phyloP scores from a whole-genome alignment of 805 yeast species.

The Candida sithepensis region DNA sequence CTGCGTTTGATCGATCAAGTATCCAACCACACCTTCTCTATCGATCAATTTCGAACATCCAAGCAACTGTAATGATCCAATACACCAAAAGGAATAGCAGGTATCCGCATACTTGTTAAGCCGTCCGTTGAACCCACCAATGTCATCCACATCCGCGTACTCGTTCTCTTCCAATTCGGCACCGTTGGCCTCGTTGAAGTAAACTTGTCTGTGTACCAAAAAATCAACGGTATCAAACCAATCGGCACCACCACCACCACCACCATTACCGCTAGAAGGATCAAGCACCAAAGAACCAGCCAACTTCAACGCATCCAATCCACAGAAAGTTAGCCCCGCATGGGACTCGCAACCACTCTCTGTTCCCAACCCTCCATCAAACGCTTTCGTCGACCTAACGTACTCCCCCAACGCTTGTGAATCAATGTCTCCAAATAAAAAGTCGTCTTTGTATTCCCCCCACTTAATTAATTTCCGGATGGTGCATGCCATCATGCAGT shows the following conservation, averaged over 20 bases:
- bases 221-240: conserved; percentile 48
- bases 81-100: conserved; percentile 84
- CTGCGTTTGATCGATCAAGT: conserved; percentile 55
- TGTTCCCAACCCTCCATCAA: conserved; percentile 74
- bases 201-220: conserved; percentile 63
- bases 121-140: conserved; percentile 85
- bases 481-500: conserved; percentile 68
- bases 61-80: conserved; percentile 53
- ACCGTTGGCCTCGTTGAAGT: conserved; percentile 30
- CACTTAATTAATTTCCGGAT: conserved; percentile 48
- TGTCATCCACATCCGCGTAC: conserved; percentile 43
- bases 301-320: conserved; percentile 55
- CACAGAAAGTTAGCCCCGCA: conserved; percentile 86
- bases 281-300: conserved; percentile 26
- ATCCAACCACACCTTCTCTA: conserved; percentile 33
- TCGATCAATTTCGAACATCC: conserved; percentile 32
- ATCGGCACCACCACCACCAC: conserved; percentile 5
- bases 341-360: conserved; percentile 58
- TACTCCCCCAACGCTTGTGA: conserved; percentile 35
- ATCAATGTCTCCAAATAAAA: conserved; percentile 39
- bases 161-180: conserved; percentile 26
- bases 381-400: conserved; percentile 34
- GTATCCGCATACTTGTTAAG: conserved; percentile 83
- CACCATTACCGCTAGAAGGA: not conserved
- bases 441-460: conserved; percentile 25